A percentile compares a stretch with the other conserved stretches of the same genome.
Conservation (phyloP, 495 filamentous ascomycete species). For the Lichenothelia convexa region DNA sequence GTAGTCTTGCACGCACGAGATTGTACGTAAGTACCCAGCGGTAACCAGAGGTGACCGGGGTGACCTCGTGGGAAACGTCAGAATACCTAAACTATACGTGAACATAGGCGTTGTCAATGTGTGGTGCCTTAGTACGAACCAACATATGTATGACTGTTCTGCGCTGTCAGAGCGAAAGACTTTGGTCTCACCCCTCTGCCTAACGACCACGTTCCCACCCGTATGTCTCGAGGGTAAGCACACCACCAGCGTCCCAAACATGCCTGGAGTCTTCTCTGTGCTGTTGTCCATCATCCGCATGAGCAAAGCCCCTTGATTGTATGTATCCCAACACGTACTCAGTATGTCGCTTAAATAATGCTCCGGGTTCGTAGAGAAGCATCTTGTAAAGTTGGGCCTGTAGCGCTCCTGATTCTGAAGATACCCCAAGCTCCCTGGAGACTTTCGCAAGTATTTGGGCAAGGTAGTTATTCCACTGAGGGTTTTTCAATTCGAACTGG, state of each 20-base stretch:
- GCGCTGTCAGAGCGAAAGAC: slow-evolving; percentile 12
- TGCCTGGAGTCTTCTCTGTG: slow-evolving; percentile 32
- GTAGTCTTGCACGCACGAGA: slow-evolving; percentile 26
- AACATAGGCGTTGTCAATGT: too few species aligned
- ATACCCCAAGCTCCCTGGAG: slow-evolving; percentile 19
- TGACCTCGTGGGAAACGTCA: slow-evolving; percentile 35
- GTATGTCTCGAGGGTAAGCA: slow-evolving; percentile 33
- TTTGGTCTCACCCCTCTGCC: slow-evolving; percentile 21
- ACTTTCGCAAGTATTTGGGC: slow-evolving; percentile 10
- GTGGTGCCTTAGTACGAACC: too few species aligned
- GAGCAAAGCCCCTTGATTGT: background rate
- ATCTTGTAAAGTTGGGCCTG: slow-evolving; percentile 34
- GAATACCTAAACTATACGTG: slow-evolving; percentile 20
- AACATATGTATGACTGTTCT: slow-evolving; percentile 24
- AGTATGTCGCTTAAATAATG: slow-evolving; percentile 33
- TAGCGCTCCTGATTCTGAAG: slow-evolving; percentile 9
- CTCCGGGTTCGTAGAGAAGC: slow-evolving; percentile 36
- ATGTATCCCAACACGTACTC: slow-evolving; percentile 18
- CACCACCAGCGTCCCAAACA: slow-evolving; percentile 39
- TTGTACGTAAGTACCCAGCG: slow-evolving; percentile 38
- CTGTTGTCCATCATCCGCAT: slow-evolving; percentile 2
- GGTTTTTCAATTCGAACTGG: slow-evolving; percentile 26
- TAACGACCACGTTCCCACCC: slow-evolving; percentile 31
- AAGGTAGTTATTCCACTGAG: slow-evolving; percentile 17
- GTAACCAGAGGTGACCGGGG: slow-evolving; percentile 29